Base-by-base conservation (phyloP, 2,329 filamentous ascomycete species). In the Furcasterigmium furcatum region DNA sequence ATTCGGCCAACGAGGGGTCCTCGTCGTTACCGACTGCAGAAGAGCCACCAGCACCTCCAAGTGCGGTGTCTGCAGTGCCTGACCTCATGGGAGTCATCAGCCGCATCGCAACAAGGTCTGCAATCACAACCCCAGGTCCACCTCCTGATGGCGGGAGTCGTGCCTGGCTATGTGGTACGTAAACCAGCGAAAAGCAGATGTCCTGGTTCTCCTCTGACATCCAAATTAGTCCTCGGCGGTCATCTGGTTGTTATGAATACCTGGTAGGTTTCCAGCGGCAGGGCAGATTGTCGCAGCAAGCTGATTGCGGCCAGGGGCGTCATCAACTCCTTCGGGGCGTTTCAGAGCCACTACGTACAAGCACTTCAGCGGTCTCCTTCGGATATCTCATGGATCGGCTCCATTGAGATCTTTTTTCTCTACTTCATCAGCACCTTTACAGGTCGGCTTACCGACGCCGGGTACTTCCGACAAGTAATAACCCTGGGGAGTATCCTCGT, bases 371-470 rank as follows among this genome's bases (percentile, higher is more conserved):
- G 60, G 20, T 51, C 60, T 1, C 59, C 64, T 2, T 68, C 66
- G 1, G 55, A 62, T 6, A 69, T 74, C 24, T 68, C 69, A 4
- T 72, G 70, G 67, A 72, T 73, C 22, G 70, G 71, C 5, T 68
- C 66, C 13, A 57, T 73, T 1, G 70, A 73, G 40, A 59, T 69
- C 2, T 73, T 70, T 38, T 54, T 74, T 6, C 58, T 72, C 1
- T 62, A 74, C 22, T 61, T 64, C 8, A 55, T 73, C 3, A 68
- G 71, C 7, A 61, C 67, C 5, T 55, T 69, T 29, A 66, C 68
- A 0, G 72, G 72, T 2, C 64, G 69, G 2, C 53, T 71, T 4
- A 66, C 70, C 3, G 73, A 76, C 44, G 71, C 65, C 1, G 72
- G 72, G 1, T 58, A 68, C 30, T 73, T 72, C 51, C 50, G 64